Base-by-base conservation (phyloP, 352 stramenopile genomes). In the Halophytophthora polymorphica region DNA sequence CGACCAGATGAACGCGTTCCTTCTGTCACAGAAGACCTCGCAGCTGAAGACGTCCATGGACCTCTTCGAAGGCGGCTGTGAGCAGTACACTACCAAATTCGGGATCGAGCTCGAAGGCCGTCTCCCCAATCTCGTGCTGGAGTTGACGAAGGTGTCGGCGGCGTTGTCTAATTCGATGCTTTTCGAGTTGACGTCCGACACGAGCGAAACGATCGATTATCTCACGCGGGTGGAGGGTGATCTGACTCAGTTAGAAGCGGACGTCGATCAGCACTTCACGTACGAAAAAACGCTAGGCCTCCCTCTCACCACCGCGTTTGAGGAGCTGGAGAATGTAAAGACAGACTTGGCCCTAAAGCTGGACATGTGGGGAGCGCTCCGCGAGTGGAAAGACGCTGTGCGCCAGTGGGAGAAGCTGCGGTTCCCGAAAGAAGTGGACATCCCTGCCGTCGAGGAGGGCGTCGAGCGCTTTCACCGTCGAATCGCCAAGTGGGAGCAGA, bases 41-140 rank as follows among this genome's bases (percentile, higher is more conserved):
- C 82, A 90, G 48, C 53, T 92, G 23, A 83, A 79, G 35, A 81
- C 77, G 2, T 90, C 82, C 2, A 89, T 88, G 60, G 79, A 90
- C 36, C 36, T 87, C 2, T 88, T 92, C 48, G 79, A 89, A 56
- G 83, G 51, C 31, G 81, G 64, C 22, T 83, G 71, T 47, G 77
- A 89, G 15, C 69, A 84, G 44, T 92, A 92, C 55, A 81, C 69
- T 12, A 72, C 79, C 7, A 90, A 88, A 39, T 92, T 92, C 54
- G 65, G 69, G 11, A 61, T 88, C 12, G 82, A 92, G 48, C 71
- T 92, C 8, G 82, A 88, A 29, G 63, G 64, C 0, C 62, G 81
- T 12, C 71, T 87, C 8, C 71, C 77, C 2, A 57, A 21, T 8
- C 62, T 92, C 0, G 56, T 71, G 2, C 41, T 33, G 0, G 61